Base-by-base conservation (phyloP, 495 filamentous ascomycete species). In the Podospora appendiculata region DNA sequence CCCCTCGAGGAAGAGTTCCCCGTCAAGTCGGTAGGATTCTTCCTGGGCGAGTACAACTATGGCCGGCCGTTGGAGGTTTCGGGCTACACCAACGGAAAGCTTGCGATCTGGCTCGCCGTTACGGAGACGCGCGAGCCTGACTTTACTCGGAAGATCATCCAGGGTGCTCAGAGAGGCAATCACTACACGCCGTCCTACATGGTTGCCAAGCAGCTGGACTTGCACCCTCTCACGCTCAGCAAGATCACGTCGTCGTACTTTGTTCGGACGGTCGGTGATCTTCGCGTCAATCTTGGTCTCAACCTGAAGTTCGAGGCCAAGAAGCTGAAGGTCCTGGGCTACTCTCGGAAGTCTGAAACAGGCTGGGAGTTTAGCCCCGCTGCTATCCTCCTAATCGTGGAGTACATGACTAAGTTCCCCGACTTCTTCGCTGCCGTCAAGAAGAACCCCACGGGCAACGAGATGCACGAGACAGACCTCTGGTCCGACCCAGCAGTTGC, bases 321-420 rank as follows among this genome's bases (percentile, higher is more conserved):
- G 69, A 94, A 96, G 70, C 81, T 89, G 50, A 99, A 99, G 68
- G 94, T 99, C 6, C 76, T 97, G 13, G 94, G 94, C 6, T 99
- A 96, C 65, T 95, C 92, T 14, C 89, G 90, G 53, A 87, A 88
- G 45, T 82, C 82, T 14, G 75, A 81, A 11, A 84, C 78, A 12
- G 94, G 94, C 8, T 99, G 94, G 94, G 94, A 97, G 68, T 97
- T 93, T 62, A 95, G 89, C 60, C 76, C 80, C 49, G 89, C 91
- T 59, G 89, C 94, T 8, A 74, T 95, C 43, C 75, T 81, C 6
- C 70, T 99, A 52, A 76, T 99, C 7, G 74, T 77, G 44, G 79
- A 91, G 48, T 99, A 97, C 68, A 96, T 96, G 86, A 82, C 82
- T 47, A 85, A 78, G 32, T 99, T 99, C 68, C 94, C 94, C 0